Evolutionary conservation across 1,139 yeast species (phyloP), one percentile per base, ranked within the genome.

Genomic region (Kodamaea alishanica): DNA sequence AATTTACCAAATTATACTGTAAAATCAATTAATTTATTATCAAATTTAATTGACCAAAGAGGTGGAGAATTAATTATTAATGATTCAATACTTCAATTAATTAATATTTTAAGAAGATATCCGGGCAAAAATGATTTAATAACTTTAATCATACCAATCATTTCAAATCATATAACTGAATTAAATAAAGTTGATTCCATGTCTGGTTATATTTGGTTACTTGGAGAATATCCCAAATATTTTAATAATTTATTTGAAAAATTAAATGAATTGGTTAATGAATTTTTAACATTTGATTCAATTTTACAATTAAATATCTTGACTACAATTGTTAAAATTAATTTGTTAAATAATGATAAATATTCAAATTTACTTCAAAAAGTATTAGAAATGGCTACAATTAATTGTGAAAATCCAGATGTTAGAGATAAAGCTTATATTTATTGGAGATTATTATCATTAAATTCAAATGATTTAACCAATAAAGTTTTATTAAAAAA

Each of bases 341-440:
- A 77, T 54, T 65, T 84, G 47, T 37, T 55, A 56, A 67, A 58
- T 54, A 55, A 29, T 70, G 76, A 22, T 70, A 48, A 51, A 26
- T 64, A 56, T 42, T 59, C 73, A 8, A 70, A 67, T 11, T 60
- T 81, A 26, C 73, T 92, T 47, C 96, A 90, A 59, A 73, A 71
- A 34, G 75, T 87, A 4, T 71, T 92, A 48, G 88, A 85, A 50
- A 67, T 79, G 41, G 88, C 95, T 8, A 88, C 96, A 1, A 79
- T 81, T 42, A 79, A 81, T 43, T 77, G 89, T 43, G 95, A 88
- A 51, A 89, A 89, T 58, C 85, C 96, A 2, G 98, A 92, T 60
- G 86, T 92, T 30, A 77, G 97, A 54, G 98, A 92, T 62, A 80
- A 92, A 63, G 97, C 97, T 0, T 92, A 83, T 62, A 77, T 92